Percentiles rank a stretch among this genome's conserved stretches.
Evolutionary conservation across 2,329 filamentous ascomycete species (phyloP).

Genomic region (Exophiala aquamarina): DNA sequence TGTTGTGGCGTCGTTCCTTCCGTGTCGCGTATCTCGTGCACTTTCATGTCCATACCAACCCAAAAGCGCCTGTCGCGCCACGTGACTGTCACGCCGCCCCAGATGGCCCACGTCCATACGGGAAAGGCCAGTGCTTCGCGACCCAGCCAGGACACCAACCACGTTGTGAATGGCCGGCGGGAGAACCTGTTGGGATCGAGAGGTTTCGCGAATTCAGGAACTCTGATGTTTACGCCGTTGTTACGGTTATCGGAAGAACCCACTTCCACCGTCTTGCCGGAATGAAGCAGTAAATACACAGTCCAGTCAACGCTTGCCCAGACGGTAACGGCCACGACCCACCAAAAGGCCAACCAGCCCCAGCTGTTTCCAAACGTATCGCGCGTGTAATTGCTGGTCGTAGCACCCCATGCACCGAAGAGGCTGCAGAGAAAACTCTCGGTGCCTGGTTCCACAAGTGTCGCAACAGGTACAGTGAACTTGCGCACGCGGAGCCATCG

Average conservation of each 20-base stretch:
- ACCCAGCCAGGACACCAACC: slow-evolving; percentile 80
- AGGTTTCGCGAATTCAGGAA: slow-evolving; percentile 68
- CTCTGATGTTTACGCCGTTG: slow-evolving; percentile 59
- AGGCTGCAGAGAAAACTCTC: slow-evolving; percentile 82
- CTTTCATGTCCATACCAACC: slow-evolving; percentile 81
- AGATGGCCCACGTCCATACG: slow-evolving; percentile 86
- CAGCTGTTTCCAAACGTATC: slow-evolving; percentile 65
- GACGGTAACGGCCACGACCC: slow-evolving; percentile 61
- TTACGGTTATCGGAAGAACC: background rate
- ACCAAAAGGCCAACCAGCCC: slow-evolving; percentile 64
- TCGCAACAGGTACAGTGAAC: slow-evolving; percentile 86
- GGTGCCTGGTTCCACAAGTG: slow-evolving; percentile 87
- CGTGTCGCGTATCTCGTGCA: slow-evolving; percentile 55
- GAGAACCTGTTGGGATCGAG: background rate
- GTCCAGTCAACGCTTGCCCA: slow-evolving; percentile 79
- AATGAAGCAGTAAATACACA: slow-evolving; percentile 73
- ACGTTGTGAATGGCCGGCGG: slow-evolving; percentile 62
- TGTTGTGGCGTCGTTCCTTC: background rate
- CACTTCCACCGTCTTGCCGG: slow-evolving; percentile 64
- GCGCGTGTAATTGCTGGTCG: slow-evolving; percentile 58
- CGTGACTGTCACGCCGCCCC: slow-evolving; percentile 80
- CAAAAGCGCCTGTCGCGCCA: slow-evolving; percentile 84
- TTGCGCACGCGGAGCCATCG: slow-evolving; percentile 93
- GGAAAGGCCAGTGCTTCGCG: slow-evolving; percentile 80
- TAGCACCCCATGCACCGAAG: slow-evolving; percentile 77